Evolutionary conservation across 805 yeast species (phyloP).

Genomic region (Candida gorgasii): DNA sequence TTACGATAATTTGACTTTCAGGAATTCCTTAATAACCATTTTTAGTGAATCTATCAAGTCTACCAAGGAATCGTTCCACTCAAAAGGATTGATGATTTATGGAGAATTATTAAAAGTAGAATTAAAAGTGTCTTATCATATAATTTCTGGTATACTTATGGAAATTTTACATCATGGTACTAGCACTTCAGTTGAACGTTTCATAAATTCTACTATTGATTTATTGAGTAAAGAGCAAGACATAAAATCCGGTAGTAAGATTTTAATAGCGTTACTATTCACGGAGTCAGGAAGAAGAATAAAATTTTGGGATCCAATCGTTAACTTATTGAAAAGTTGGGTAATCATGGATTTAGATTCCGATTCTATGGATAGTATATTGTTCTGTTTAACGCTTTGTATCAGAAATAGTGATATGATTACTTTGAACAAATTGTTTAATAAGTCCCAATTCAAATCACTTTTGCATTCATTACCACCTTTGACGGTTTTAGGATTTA

Average conservation of each 20-base stretch:
- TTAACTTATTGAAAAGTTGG: slow-evolving; percentile 19
- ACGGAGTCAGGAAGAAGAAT: slow-evolving; percentile 73
- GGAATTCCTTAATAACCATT: slow-evolving; percentile 57
- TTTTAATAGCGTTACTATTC: slow-evolving; percentile 53
- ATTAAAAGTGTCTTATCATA: slow-evolving; percentile 19
- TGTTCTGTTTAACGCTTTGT: slow-evolving; percentile 49
- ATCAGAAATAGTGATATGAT: slow-evolving; percentile 57
- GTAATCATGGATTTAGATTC: background rate
- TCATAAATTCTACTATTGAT: slow-evolving; percentile 6
- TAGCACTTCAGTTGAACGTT: slow-evolving; percentile 11
- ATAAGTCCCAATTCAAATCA: slow-evolving; percentile 10
- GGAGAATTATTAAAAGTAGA: slow-evolving; percentile 42
- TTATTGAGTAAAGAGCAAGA: slow-evolving; percentile 26
- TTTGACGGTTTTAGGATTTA: background rate
- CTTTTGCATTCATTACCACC: background rate
- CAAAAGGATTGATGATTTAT: slow-evolving; percentile 60
- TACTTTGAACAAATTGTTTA: slow-evolving; percentile 43
- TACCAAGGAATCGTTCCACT: slow-evolving; percentile 71
- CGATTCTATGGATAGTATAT: slow-evolving; percentile 8
- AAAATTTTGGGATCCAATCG: slow-evolving; percentile 47
- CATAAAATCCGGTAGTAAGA: slow-evolving; percentile 2
- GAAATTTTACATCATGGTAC: slow-evolving; percentile 55
- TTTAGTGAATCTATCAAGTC: slow-evolving; percentile 75
- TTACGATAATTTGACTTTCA: slow-evolving; percentile 48
- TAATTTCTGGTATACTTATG: slow-evolving; percentile 61